Percentiles rank a stretch among this genome's conserved stretches.
Evolutionary conservation across 2,329 filamentous ascomycete genomes (phyloP).

Genomic region (Fusarium sp.): DNA sequence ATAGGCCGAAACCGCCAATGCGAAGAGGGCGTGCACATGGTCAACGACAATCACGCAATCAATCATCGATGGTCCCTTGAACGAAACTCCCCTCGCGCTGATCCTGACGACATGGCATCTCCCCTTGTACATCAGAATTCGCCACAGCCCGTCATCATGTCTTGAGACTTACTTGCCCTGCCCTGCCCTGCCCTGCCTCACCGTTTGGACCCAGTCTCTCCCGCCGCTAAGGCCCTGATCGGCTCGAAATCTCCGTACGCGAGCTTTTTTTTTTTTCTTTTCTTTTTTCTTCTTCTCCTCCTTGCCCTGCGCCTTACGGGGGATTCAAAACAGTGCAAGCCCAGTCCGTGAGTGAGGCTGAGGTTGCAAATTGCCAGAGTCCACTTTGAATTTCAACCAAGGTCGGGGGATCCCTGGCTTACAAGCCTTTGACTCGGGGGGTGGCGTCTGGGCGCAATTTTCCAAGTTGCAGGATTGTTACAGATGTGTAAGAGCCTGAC

Average conservation of each 20-base stretch:
- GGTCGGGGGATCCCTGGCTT: conserved; percentile 15
- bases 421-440: conserved; percentile 11
- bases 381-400: conserved; percentile 17
- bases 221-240: conserved; percentile 20
- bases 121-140: conserved; percentile 8
- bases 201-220: conserved; percentile 15
- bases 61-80: not conserved
- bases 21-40: conserved; percentile 1
- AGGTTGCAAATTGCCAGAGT: not conserved
- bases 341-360: conserved; percentile 31
- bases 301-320: not conserved
- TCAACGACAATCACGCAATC: not conserved
- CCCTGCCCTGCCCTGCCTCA: conserved; percentile 19
- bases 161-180: too few species aligned
- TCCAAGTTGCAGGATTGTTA: conserved; percentile 40
- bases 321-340: not conserved
- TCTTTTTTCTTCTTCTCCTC: not conserved
- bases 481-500: conserved; percentile 35
- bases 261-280: too few species aligned
- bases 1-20: conserved; percentile 25
- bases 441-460: conserved; percentile 20
- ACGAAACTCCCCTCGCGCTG: conserved; percentile 2
- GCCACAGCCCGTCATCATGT: conserved; percentile 23
- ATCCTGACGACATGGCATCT: conserved; percentile 28
- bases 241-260: too few species aligned